Evolutionary conservation across 306 rosid species (phyloP).

Genomic region (Cercis canadensis): DNA sequence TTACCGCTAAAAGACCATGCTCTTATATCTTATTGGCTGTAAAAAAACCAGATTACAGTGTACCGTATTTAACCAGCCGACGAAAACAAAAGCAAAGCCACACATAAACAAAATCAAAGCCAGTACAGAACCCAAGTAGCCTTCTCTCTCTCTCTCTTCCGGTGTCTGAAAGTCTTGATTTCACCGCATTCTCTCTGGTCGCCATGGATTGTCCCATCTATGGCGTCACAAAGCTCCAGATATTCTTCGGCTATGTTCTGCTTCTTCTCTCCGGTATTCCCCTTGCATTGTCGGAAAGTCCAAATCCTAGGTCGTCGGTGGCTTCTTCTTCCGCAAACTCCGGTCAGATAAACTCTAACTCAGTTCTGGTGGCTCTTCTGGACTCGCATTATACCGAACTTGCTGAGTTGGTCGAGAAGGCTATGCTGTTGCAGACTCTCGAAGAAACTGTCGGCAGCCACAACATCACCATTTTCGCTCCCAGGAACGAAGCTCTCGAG

Average conservation of each 20-base stretch:
- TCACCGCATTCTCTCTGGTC: constrained; percentile 46
- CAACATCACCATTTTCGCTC: constrained; percentile 83
- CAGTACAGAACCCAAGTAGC: not conserved
- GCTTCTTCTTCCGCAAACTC: constrained; percentile 15
- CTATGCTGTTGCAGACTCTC: constrained; percentile 61
- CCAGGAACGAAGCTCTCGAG: constrained; percentile 72
- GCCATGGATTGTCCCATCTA: constrained; percentile 67
- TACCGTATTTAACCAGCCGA: too few relatives aligned
- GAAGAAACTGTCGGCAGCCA: constrained; percentile 63
- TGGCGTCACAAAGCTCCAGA: constrained; percentile 35
- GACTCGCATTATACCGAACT: constrained; percentile 87
- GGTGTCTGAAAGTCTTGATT: constrained; percentile 38
- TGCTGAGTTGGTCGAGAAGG: constrained; percentile 74
- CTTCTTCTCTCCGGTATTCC: constrained; percentile 9
- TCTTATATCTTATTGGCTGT: too few relatives aligned
- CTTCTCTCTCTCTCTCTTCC: constrained; percentile 25
- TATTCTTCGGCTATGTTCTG: constrained; percentile 19
- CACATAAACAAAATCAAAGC: too few relatives aligned
- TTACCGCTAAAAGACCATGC: too few relatives aligned
- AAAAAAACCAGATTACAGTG: too few relatives aligned
- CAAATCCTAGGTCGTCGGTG: constrained; percentile 21
- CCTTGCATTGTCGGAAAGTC: constrained; percentile 44
- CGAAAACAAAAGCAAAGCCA: too few relatives aligned
- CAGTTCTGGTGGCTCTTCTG: constrained; percentile 71
- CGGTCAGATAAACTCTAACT: constrained; percentile 72